phyloP scores from a whole-genome alignment of 306 rosid genomes.

The Prunus davidiana region DNA sequence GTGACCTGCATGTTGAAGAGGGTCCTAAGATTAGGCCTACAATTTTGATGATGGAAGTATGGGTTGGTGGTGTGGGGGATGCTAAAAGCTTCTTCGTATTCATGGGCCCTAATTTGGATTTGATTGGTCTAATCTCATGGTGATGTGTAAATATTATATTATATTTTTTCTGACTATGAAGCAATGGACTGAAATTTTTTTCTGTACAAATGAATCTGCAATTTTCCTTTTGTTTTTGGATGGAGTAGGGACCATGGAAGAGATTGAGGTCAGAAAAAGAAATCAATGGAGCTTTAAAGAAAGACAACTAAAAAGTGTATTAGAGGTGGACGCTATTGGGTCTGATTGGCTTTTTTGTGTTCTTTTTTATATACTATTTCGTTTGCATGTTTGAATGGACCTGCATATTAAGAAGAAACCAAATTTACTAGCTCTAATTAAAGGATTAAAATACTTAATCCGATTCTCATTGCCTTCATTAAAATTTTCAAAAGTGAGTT shows the following conservation, averaged over 20 bases:
- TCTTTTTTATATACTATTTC: neutral
- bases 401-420: neutral
- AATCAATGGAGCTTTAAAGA: neutral
- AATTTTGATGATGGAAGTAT: neutral
- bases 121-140: conserved; percentile 2
- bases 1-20: too few species aligned
- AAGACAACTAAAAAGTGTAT: neutral
- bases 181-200: neutral
- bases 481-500: neutral
- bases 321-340: neutral
- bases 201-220: conserved; percentile 11
- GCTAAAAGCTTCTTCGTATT: neutral
- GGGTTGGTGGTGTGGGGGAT: neutral
- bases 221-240: neutral
- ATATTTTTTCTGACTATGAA: neutral
- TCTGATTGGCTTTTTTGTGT: conserved; percentile 7
- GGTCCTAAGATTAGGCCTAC: neutral
- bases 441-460: neutral
- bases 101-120: neutral
- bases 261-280: neutral
- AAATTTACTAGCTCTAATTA: neutral
- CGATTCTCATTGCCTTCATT: neutral
- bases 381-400: neutral
- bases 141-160: neutral
- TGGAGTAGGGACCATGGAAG: neutral